Evolutionary conservation across 2,329 filamentous ascomycete genomes (phyloP).

Genomic region (Ophiostoma angusticollis): DNA sequence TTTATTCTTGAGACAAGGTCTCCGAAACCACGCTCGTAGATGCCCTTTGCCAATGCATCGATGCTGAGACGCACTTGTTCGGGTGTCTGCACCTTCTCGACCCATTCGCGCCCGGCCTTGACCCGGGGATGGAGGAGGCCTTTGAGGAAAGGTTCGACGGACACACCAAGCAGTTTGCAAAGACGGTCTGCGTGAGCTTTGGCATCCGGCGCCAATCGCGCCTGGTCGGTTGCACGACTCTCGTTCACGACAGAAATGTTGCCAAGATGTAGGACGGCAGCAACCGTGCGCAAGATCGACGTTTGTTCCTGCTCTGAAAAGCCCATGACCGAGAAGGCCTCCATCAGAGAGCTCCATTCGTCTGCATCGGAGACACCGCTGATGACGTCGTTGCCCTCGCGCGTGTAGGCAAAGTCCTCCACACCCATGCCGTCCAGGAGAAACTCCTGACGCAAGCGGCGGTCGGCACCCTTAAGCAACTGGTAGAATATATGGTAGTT

Average conservation of each 20-base stretch:
- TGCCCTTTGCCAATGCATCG: constrained; percentile 88
- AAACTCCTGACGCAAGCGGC: constrained; percentile 60
- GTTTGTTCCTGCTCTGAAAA: constrained; percentile 76
- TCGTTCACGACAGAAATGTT: constrained; percentile 87
- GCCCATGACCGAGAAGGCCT: constrained; percentile 90
- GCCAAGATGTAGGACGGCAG: constrained; percentile 83
- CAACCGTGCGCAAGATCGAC: constrained; percentile 74
- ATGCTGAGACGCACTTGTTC: constrained; percentile 87
- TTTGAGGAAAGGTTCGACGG: constrained; percentile 72
- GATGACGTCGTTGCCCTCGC: constrained; percentile 83
- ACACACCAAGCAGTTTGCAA: constrained; percentile 73
- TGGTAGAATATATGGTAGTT: constrained; percentile 99
- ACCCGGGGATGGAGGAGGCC: constrained; percentile 85
- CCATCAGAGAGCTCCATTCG: constrained; percentile 81
- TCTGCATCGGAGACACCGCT: constrained; percentile 77
- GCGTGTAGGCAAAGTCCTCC: constrained; percentile 84
- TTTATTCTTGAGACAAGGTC: constrained; percentile 90
- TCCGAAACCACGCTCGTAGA: constrained; percentile 92
- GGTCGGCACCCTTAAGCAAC: constrained; percentile 71
- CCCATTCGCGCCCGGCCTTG: constrained; percentile 94
- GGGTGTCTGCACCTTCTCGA: constrained; percentile 94
- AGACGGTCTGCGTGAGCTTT: constrained; percentile 64
- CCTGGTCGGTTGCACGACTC: constrained; percentile 82
- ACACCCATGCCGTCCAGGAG: constrained; percentile 62
- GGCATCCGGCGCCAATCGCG: constrained; percentile 63